Evolutionary conservation across 257 asterid species (phyloP).

Genomic region (Coffea eugenioides): DNA sequence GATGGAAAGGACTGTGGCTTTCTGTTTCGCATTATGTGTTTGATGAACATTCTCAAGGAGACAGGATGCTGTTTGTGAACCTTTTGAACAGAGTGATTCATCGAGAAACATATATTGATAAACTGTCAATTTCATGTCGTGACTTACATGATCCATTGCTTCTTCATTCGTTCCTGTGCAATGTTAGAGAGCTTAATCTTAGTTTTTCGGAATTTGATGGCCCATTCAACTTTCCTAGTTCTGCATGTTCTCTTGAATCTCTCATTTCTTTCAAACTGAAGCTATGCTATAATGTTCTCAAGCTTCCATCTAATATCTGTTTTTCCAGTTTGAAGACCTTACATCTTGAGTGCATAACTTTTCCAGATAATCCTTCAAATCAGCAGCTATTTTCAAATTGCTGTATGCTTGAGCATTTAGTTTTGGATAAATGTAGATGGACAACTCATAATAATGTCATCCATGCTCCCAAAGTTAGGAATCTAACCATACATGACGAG

Average conservation of each 20-base stretch:
- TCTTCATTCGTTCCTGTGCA: background rate
- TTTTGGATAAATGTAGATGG: background rate
- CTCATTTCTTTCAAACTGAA: background rate
- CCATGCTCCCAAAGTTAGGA: background rate
- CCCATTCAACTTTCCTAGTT: background rate
- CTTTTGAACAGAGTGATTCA: background rate
- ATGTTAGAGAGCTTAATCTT: slow-evolving; percentile 3
- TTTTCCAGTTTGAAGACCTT: background rate
- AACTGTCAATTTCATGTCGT: background rate
- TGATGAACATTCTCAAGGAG: background rate
- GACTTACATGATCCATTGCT: background rate
- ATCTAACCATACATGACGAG: background rate
- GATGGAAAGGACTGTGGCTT: slow-evolving; percentile 3
- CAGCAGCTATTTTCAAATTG: background rate
- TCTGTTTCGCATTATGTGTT: background rate
- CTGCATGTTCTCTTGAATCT: background rate
- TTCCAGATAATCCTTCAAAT: background rate
- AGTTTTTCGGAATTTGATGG: background rate
- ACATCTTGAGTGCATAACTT: background rate
- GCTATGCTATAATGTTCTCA: background rate
- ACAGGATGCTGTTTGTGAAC: background rate
- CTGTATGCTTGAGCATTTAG: background rate
- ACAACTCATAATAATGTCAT: background rate
- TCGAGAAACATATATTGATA: background rate
- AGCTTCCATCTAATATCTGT: background rate